A percentile compares a stretch with the other conserved stretches of the same genome.
Evolutionary conservation across 306 rosid genomes (phyloP).

Genomic region (Cotoneaster glaucophyllus): DNA sequence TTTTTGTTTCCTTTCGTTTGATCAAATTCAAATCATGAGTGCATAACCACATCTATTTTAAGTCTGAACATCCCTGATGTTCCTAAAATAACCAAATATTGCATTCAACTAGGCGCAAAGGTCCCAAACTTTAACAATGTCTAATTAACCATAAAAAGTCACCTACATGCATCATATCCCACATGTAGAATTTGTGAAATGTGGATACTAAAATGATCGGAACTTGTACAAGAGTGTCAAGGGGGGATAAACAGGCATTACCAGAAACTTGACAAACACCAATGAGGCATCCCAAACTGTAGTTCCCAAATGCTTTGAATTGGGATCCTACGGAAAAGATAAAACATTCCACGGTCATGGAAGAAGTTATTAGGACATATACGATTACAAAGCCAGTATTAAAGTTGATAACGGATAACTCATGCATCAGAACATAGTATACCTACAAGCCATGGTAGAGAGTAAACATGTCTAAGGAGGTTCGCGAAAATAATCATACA

Average conservation of each 20-base stretch:
- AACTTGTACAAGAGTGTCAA: constrained; percentile 4
- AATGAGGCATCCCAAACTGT: constrained; percentile 99
- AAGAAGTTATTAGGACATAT: constrained; percentile 13
- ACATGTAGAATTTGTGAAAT: too few species aligned
- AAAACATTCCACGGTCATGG: constrained; percentile 18
- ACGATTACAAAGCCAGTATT: background rate
- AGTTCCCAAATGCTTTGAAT: constrained; percentile 91
- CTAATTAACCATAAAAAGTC: background rate
- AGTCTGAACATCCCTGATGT: background rate
- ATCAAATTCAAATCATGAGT: background rate
- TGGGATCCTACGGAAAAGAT: constrained; percentile 60
- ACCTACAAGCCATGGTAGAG: background rate
- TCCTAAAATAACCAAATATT: background rate
- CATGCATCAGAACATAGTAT: background rate
- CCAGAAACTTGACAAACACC: constrained; percentile 80
- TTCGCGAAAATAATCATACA: background rate
- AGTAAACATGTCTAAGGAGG: constrained; percentile 1
- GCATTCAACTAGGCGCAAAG: background rate
- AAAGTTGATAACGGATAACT: background rate
- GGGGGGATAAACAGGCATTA: constrained; percentile 26
- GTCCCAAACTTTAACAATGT: background rate
- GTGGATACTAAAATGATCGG: background rate
- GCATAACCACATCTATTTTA: background rate
- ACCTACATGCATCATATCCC: too few species aligned
- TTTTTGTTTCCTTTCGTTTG: background rate